Conservation (phyloP, 2,329 filamentous ascomycete genomes). For the Fusarium mexicanum region DNA sequence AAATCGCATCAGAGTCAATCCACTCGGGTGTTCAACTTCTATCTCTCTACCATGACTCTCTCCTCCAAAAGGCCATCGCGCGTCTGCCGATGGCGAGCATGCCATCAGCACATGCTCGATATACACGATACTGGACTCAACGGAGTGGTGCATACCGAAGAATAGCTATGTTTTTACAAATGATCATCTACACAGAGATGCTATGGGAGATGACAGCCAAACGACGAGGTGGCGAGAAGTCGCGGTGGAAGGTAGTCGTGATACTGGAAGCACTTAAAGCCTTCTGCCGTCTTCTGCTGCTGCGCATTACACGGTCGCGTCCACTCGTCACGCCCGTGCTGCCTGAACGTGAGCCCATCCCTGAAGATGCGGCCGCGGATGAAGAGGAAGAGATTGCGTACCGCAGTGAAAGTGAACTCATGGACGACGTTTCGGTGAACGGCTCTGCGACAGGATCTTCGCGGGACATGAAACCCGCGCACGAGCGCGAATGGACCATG, state of each 20-base stretch:
- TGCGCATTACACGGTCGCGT: conserved; percentile 84
- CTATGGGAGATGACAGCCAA: conserved; percentile 98
- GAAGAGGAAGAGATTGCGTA: conserved; percentile 54
- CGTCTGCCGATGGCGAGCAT: conserved; percentile 64
- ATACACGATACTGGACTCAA: conserved; percentile 73
- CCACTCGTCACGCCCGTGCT: conserved; percentile 85
- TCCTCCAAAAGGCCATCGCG: conserved; percentile 75
- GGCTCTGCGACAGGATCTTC: conserved; percentile 37
- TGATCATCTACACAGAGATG: conserved; percentile 93
- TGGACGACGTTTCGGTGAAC: conserved; percentile 53
- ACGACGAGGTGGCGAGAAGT: conserved; percentile 78
- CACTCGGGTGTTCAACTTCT: conserved; percentile 90
- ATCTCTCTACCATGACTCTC: conserved; percentile 89
- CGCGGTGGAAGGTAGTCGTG: conserved; percentile 88
- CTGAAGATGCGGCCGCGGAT: conserved; percentile 63
- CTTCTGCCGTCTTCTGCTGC: conserved; percentile 79
- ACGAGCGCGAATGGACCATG: conserved; percentile 82
- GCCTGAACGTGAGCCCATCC: conserved; percentile 84
- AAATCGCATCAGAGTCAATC: conserved; percentile 92
- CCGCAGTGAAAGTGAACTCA: conserved; percentile 54
- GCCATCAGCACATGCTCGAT: conserved; percentile 69
- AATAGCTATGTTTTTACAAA: conserved; percentile 83
- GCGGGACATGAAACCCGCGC: conserved; percentile 45
- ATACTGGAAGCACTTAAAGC: conserved; percentile 88
- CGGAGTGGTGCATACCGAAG: conserved; percentile 78